Evolutionary conservation across 179 eudicot species (phyloP).

Genomic region (Actinidia arguta): DNA sequence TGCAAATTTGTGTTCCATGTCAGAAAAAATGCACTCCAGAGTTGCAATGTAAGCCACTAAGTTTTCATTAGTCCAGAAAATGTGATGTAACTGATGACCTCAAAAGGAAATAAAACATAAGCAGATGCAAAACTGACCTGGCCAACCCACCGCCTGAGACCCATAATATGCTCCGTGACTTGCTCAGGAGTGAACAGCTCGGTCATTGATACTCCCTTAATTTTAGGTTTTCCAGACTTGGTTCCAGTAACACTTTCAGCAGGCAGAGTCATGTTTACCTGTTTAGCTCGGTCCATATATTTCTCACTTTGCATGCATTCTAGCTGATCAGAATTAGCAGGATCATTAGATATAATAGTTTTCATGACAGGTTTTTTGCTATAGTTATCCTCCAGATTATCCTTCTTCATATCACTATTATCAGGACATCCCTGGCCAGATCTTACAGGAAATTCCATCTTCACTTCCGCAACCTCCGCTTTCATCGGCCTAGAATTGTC

Average conservation of each 20-base stretch:
- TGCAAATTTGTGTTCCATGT: not conserved
- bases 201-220: constrained; percentile 48
- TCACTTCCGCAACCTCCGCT: constrained; percentile 58
- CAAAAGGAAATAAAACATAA: not conserved
- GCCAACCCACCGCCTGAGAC: constrained; percentile 98
- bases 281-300: constrained; percentile 50
- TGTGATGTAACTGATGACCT: not conserved
- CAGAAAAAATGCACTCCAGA: not conserved
- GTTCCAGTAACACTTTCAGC: not conserved
- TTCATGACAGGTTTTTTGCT: constrained; percentile 48
- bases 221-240: constrained; percentile 40
- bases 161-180: constrained; percentile 81
- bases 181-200: constrained; percentile 97
- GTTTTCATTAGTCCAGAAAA: not conserved
- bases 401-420: constrained; percentile 42
- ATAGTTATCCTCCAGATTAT: constrained; percentile 39
- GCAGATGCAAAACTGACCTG: constrained; percentile 65
- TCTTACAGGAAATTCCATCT: constrained; percentile 46
- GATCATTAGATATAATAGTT: constrained; percentile 32
- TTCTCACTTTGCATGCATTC: constrained; percentile 59
- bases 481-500: constrained; percentile 44
- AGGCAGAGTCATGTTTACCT: not conserved
- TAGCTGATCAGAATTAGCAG: constrained; percentile 42
- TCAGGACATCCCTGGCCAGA: constrained; percentile 35
- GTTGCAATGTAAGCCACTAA: no score